Conservation (phyloP, 257 asterid species). For the Asclepias syriaca region DNA sequence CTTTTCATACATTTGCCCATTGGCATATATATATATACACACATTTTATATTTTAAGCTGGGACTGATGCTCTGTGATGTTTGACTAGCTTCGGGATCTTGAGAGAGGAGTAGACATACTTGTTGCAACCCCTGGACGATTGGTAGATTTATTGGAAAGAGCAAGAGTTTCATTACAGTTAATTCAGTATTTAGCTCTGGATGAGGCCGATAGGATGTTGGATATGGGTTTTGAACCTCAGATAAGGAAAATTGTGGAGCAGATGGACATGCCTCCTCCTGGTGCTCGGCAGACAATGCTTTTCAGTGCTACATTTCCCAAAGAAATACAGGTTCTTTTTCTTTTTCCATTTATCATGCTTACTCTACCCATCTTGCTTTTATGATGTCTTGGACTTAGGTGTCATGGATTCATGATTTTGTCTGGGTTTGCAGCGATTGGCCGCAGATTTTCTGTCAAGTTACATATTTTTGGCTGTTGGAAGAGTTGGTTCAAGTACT, state of each 20-base stretch:
- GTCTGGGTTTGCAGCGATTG: constrained; percentile 56
- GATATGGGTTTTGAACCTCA: constrained; percentile 99
- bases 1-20: background rate
- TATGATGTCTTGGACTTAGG: background rate
- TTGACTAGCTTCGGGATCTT: constrained; percentile 76
- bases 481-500: constrained; percentile 98
- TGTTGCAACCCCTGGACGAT: constrained; percentile 93
- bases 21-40: background rate
- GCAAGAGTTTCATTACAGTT: constrained; percentile 88
- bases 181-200: constrained; percentile 79
- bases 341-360: background rate
- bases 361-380: background rate
- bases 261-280: constrained; percentile 97
- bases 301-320: constrained; percentile 95
- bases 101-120: constrained; percentile 94
- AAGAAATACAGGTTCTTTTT: constrained; percentile 77
- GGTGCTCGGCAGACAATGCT: constrained; percentile 88
- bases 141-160: constrained; percentile 93
- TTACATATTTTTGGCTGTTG: constrained; percentile 89
- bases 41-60: background rate
- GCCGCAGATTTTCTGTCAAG: constrained; percentile 78
- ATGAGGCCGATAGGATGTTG: constrained; percentile 96
- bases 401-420: background rate
- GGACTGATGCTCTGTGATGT: background rate
- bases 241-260: constrained; percentile 91